Evolutionary conservation across 179 eudicot species (phyloP).

Genomic region (Corrigiola litoralis): DNA sequence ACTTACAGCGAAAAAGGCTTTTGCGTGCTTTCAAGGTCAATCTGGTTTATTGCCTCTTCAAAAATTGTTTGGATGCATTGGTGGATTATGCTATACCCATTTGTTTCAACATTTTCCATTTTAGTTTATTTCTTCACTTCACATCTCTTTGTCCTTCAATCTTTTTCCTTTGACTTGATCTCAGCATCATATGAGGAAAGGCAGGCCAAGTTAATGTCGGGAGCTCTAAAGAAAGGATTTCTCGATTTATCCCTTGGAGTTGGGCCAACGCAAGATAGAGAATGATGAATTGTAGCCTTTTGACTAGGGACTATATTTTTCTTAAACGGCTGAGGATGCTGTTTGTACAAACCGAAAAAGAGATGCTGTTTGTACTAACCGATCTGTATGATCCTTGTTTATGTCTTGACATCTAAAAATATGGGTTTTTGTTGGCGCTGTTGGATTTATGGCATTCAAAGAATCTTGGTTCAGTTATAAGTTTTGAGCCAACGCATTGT

Average conservation of each 20-base stretch:
- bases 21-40: background rate
- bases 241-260: constrained; percentile 4
- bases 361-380: too few relatives aligned
- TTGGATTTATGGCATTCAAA: too few relatives aligned
- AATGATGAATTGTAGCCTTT: too few relatives aligned
- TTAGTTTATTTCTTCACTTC: background rate
- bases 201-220: constrained; percentile 40
- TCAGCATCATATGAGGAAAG: constrained; percentile 84
- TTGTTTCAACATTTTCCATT: background rate
- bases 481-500: too few relatives aligned
- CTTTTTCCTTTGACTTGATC: constrained; percentile 14
- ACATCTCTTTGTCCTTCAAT: background rate
- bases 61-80: background rate
- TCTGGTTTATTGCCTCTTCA: background rate
- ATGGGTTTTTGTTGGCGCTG: too few relatives aligned
- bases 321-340: too few relatives aligned
- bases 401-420: too few relatives aligned
- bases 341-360: too few relatives aligned
- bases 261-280: constrained; percentile 3
- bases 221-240: constrained; percentile 9
- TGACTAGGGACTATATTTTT: too few relatives aligned
- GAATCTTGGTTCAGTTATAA: too few relatives aligned
- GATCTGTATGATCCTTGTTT: too few relatives aligned
- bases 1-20: too few relatives aligned
- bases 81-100: background rate